Percentiles rank a stretch among this genome's conserved stretches.
Evolutionary conservation across 306 rosid genomes (phyloP).

Genomic region (Dalbergia cultrata): DNA sequence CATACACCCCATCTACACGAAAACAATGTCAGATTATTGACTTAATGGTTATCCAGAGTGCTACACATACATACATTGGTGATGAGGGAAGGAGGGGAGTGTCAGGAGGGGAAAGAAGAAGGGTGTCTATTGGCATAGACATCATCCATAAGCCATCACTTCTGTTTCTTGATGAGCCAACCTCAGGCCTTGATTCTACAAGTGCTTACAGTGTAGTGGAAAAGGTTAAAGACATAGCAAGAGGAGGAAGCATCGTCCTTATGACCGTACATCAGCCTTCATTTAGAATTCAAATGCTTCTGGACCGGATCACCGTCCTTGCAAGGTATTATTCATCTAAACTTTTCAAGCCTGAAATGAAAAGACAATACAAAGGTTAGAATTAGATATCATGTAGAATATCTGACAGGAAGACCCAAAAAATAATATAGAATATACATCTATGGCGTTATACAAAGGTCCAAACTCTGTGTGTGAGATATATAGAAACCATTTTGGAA

Average conservation of each 20-base stretch:
- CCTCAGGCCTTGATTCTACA: slow-evolving; percentile 93
- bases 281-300: slow-evolving; percentile 78
- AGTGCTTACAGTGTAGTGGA: slow-evolving; percentile 91
- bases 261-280: slow-evolving; percentile 98
- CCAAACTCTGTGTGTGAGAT: not conserved
- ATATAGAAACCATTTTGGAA: not conserved
- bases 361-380: not conserved
- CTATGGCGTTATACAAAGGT: not conserved
- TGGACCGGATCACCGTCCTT: slow-evolving; percentile 79
- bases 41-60: slow-evolving; percentile 59
- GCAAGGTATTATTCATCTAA: slow-evolving; percentile 63
- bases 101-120: slow-evolving; percentile 88
- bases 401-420: no score
- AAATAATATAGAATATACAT: not conserved
- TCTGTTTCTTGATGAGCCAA: slow-evolving; percentile 89
- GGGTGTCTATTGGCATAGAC: slow-evolving; percentile 88
- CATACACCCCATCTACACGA: not conserved
- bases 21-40: not conserved
- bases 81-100: slow-evolving; percentile 89
- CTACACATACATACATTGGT: slow-evolving; percentile 83
- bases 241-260: slow-evolving; percentile 82
- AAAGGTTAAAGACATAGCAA: slow-evolving; percentile 90
- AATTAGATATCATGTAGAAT: no score
- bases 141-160: slow-evolving; percentile 86
- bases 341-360: not conserved